phyloP scores from a whole-genome alignment of 495 filamentous ascomycete species.

The Aspergillus nanangensis region DNA sequence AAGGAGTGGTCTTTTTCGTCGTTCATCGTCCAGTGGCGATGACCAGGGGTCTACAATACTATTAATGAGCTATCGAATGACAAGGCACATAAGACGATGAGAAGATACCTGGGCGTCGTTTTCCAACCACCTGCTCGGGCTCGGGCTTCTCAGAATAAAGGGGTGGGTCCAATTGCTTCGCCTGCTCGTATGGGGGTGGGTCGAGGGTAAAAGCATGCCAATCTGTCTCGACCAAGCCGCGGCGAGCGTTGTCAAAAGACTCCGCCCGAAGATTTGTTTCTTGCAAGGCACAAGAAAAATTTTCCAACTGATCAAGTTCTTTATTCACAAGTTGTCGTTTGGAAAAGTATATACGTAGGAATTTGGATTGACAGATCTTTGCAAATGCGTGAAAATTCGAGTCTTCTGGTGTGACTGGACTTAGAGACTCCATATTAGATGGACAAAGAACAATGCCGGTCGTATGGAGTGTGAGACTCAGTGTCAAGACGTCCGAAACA shows the following conservation, averaged over 20 bases:
- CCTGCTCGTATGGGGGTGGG: no score
- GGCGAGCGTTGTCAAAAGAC: slow-evolving; percentile 15
- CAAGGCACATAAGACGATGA: slow-evolving; percentile 11
- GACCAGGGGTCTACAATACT: slow-evolving; percentile 13
- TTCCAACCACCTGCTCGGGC: slow-evolving; percentile 14
- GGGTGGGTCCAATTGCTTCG: slow-evolving; percentile 15
- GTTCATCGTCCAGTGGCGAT: slow-evolving; percentile 12
- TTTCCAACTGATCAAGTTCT: slow-evolving; percentile 12
- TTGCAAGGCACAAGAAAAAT: slow-evolving; percentile 12
- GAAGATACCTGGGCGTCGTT: slow-evolving; percentile 16
- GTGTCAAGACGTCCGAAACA: slow-evolving; percentile 17
- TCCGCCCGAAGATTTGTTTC: slow-evolving; percentile 11
- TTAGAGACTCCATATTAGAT: slow-evolving; percentile 13
- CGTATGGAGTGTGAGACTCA: slow-evolving; percentile 14
- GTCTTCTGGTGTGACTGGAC: slow-evolving; percentile 10
- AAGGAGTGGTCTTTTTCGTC: slow-evolving; percentile 15
- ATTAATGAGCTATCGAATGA: slow-evolving; percentile 14
- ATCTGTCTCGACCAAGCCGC: slow-evolving; percentile 13
- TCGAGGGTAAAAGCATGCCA: slow-evolving; percentile 17
- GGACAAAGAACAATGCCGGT: slow-evolving; percentile 19
- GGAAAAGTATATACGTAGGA: slow-evolving; percentile 17
- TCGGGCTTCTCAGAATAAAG: slow-evolving; percentile 15
- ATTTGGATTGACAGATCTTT: slow-evolving; percentile 19
- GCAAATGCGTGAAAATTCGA: slow-evolving; percentile 15
- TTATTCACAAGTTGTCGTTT: slow-evolving; percentile 17